Base-by-base conservation (phyloP, 2,329 filamentous ascomycete species). In the Monosporascus ibericus region DNA sequence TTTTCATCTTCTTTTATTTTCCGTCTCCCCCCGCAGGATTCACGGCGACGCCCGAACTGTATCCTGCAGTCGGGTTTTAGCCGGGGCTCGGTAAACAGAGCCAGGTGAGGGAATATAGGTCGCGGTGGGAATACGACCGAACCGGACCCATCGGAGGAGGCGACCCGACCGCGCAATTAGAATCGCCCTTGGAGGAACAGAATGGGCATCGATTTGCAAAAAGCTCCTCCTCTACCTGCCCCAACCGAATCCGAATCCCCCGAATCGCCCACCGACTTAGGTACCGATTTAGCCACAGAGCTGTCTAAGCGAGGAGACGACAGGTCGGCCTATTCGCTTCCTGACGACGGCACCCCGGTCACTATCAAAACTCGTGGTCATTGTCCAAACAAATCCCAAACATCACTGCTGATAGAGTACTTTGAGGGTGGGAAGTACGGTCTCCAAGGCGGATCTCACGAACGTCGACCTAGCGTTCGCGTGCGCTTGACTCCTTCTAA, bases 401-500 rank as follows among this genome's bases (percentile, higher is more conserved):
- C 92, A 38, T 95, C 90, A 52, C 78, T 96, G 60, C 78, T 96
- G 63, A 96, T 96, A 64, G 92, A 96, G 73, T 96, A 95, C 71
- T 96, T 95, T 65, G 92, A 96, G 72, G 88, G 85, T 60, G 84
- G 86, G 57, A 92, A 89, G 69, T 54, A 72, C 42, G 74, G 80
- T 14, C 30, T 5, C 52, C 77, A 77, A 62, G 76, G 77, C 61
- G 54, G 57, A 70, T 58, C 75, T 73, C 62, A 73, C 76, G 80
- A 84, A 61, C 86, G 87, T 62, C 85, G 88, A 61, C 91, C 92
- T 14, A 95, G 90, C 68, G 90, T 96, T 50, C 82, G 81, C 65
- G 78, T 88, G 70, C 81, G 84, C 72, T 80, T 96, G 56, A 95
- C 90, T 15, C 92, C 92, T 15, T 90, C 88, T 62, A 85, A 83